A percentile compares a stretch with the other conserved stretches of the same genome.
Evolutionary conservation across 1,284 basidiomycete species (phyloP).

Genomic region (Sphaerobolus stellatus): DNA sequence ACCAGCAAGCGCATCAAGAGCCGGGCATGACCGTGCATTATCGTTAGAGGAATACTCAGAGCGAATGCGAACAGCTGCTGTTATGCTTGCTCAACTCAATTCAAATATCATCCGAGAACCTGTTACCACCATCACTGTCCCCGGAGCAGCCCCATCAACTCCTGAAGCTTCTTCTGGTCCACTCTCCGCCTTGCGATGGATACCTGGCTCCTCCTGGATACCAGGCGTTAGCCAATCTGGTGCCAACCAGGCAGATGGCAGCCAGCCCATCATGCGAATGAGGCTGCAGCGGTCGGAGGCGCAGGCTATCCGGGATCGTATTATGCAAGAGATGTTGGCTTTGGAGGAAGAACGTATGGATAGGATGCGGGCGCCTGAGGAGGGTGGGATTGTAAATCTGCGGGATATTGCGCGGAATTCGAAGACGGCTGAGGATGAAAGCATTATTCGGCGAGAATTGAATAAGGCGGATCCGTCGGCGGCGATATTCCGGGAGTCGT

Average conservation of each 20-base stretch:
- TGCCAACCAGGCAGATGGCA: constrained; percentile 18
- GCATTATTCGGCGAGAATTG: constrained; percentile 88
- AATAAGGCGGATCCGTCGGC: constrained; percentile 98
- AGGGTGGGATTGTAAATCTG: constrained; percentile 41
- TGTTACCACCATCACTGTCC: constrained; percentile 33
- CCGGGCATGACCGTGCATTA: constrained; percentile 20
- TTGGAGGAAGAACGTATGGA: constrained; percentile 96
- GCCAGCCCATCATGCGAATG: constrained; percentile 40
- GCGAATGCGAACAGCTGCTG: constrained; percentile 95
- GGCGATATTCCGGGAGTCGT: constrained; percentile 93
- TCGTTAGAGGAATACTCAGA: constrained; percentile 96
- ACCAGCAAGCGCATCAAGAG: constrained; percentile 5
- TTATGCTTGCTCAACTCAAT: constrained; percentile 98
- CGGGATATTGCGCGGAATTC: constrained; percentile 17
- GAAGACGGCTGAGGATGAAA: constrained; percentile 86
- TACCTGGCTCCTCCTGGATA: constrained; percentile 66
- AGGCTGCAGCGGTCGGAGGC: constrained; percentile 79
- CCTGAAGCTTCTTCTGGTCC: constrained; percentile 22
- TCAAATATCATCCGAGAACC: constrained; percentile 67
- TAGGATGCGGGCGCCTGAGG: constrained; percentile 76
- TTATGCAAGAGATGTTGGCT: constrained; percentile 98
- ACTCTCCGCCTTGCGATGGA: constrained; percentile 51
- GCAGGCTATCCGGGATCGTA: constrained; percentile 87
- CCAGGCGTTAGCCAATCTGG: constrained; percentile 28
- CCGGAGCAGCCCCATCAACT: constrained; percentile 30